These are phyloP conservation scores for Phalaenopsis hybrid DNA, from an alignment of 116 monocot species.

Conservation along the genomic window DNA sequence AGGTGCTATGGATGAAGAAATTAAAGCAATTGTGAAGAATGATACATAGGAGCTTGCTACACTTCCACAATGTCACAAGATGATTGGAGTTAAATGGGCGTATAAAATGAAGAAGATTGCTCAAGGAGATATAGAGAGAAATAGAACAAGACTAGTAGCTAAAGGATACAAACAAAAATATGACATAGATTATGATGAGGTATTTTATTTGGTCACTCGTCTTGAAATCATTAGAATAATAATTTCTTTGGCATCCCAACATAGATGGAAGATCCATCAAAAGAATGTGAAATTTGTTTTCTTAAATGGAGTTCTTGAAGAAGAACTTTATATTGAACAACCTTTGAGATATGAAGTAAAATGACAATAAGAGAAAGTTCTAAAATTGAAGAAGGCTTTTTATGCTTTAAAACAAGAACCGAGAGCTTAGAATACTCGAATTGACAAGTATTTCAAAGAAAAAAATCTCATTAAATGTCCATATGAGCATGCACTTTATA, in stretches of 20 bases:
- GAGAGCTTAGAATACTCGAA: neutral
- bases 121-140: neutral
- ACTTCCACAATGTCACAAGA: too few species aligned
- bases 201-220: neutral
- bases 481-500: neutral
- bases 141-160: neutral
- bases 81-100: neutral
- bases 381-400: neutral
- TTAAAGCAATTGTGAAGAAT: too few species aligned
- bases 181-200: neutral
- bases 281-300: neutral
- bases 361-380: neutral
- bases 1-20: too few species aligned
- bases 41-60: too few species aligned
- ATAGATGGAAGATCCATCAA: neutral
- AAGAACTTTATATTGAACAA: neutral
- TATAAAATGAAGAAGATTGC: neutral
- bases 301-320: neutral
- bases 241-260: neutral
- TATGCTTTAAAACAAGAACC: neutral
- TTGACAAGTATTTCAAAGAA: neutral
- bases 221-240: neutral
- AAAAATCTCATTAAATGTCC: neutral
- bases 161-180: neutral
- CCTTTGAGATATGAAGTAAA: neutral